phyloP scores from a whole-genome alignment of 2,329 filamentous ascomycete species.

The Macrophomina pseudophaseolina region DNA sequence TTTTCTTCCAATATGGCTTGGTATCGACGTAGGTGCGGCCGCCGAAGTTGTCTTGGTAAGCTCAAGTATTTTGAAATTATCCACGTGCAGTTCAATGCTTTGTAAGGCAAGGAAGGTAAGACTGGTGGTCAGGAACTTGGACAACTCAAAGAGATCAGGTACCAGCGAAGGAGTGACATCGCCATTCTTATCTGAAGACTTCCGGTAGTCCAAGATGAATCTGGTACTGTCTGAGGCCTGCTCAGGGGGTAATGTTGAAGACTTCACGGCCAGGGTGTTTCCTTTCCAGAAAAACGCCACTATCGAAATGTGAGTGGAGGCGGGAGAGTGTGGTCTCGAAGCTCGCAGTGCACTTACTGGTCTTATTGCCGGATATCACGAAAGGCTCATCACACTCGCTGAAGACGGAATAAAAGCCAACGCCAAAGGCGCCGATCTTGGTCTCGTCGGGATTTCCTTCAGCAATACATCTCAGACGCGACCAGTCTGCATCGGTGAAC shows the following conservation, averaged over 20 bases:
- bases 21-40: conserved; percentile 72
- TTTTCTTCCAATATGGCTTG: conserved; percentile 77
- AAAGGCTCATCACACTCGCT: conserved; percentile 98
- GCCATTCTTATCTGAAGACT: conserved; percentile 60
- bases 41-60: conserved; percentile 87
- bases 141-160: conserved; percentile 82
- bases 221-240: conserved; percentile 75
- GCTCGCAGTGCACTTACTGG: conserved; percentile 51
- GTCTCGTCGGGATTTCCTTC: conserved; percentile 99
- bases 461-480: conserved; percentile 91
- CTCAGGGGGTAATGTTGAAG: conserved; percentile 72
- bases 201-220: conserved; percentile 95
- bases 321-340: background rate
- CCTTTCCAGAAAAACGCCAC: conserved; percentile 99
- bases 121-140: conserved; percentile 92
- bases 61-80: conserved; percentile 80
- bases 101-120: conserved; percentile 93
- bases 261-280: conserved; percentile 94
- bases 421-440: conserved; percentile 97
- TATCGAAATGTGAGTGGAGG: background rate
- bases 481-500: conserved; percentile 92
- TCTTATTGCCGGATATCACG: conserved; percentile 87
- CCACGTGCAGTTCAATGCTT: conserved; percentile 86
- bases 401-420: conserved; percentile 98
- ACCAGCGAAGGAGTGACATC: conserved; percentile 65